Base-by-base conservation (phyloP, 352 stramenopile genomes). In the Globisporangium apiculatum region DNA sequence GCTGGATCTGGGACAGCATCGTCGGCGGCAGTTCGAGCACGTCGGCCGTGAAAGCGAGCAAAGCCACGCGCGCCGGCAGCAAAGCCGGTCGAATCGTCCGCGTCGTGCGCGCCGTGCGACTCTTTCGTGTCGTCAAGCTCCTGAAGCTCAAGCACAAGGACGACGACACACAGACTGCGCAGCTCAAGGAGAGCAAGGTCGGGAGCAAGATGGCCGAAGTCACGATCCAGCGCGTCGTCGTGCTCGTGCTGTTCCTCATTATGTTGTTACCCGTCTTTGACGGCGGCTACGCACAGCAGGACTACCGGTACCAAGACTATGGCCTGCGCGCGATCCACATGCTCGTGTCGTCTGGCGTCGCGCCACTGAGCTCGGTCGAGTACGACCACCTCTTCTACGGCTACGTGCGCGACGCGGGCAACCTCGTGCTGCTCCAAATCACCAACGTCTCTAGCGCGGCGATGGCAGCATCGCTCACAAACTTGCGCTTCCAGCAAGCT, bases 181-280 rank as follows among this genome's bases (percentile, higher is more conserved):
- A 79, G n/a, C 58, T 85, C 17, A 73, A 91, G 31, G 90, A 96
- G 72, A 95, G 83, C 58, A 94, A 95, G 55, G 84, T 96, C 12
- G 89, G 87, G 11, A 89, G 75, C 53, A 87, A 82, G 56, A 95
- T 97, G 86, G 87, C 86, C 48, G 89, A 97, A 55, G 90, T 89
- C 48, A 91, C 80, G 0, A 75, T 89, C 37, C 83, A 89, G 66
- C 79, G 82, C 17, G 86, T 96, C 7, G 89, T 97, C 43, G 82
- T 96, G 42, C 77, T 94, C 37, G 86, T 96, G 48, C 75, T 97
- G 24, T 94, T 96, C 45, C 76, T 97, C 51, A 69, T 96, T 53
- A 90, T 96, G 65, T 58, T 95, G 41, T 71, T 97, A n/a, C 88
- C 89, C 3, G 66, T 89, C 6, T 94, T 95, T 57, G 83, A 96